Conservation (phyloP, 306 rosid genomes). For the Vicia sativa region DNA sequence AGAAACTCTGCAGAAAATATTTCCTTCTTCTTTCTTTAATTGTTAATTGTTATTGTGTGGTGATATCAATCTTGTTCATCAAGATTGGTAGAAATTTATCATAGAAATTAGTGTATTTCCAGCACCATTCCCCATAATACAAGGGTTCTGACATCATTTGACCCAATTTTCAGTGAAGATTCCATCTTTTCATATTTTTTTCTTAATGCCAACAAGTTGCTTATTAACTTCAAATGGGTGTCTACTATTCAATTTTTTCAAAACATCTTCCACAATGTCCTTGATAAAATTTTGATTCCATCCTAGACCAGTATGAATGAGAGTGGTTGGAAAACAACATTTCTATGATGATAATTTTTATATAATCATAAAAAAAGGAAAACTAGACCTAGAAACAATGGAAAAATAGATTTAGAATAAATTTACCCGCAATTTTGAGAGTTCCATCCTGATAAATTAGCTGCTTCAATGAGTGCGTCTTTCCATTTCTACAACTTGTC, state of each 20-base stretch:
- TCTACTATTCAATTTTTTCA: background rate
- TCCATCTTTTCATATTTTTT: background rate
- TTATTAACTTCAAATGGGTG: background rate
- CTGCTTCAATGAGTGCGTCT: conserved; percentile 13
- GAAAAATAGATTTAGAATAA: background rate
- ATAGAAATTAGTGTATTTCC: no score
- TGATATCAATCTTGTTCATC: no score
- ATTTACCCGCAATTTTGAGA: background rate
- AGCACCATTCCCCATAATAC: background rate
- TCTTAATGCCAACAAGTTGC: background rate
- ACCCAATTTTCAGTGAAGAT: background rate
- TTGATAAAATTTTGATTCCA: background rate
- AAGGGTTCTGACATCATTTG: background rate
- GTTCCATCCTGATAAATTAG: conserved; percentile 26
- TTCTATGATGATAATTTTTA: no score
- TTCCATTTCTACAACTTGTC: conserved; percentile 19
- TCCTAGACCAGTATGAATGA: background rate
- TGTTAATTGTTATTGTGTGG: no score
- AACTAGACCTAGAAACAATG: no score
- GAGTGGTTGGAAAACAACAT: no score
- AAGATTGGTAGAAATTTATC: no score
- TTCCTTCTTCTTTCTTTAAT: no score
- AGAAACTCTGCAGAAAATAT: no score
- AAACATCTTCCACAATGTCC: background rate
- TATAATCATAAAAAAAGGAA: no score